Evolutionary conservation across 1,284 basidiomycete genomes (phyloP).

Genomic region (Gomphus sp.): DNA sequence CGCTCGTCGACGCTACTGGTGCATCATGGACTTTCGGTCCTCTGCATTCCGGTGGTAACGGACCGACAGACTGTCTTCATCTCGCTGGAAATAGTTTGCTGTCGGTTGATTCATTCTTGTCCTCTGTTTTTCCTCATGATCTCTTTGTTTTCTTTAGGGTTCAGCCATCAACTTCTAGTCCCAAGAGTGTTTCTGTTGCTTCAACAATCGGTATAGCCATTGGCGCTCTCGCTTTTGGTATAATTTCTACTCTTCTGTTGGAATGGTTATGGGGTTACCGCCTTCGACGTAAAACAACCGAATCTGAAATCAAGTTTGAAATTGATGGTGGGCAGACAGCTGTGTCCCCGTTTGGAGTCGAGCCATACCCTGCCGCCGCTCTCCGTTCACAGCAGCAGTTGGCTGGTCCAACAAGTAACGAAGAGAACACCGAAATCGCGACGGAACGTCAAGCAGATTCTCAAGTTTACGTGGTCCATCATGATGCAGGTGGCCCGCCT

Average conservation of each 20-base stretch:
- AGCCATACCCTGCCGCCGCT: neutral
- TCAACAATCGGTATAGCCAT: neutral
- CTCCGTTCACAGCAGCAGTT: neutral
- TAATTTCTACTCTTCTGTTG: neutral
- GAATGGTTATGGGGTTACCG: neutral
- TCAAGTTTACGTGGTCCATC: slow-evolving; percentile 5
- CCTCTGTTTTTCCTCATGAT: neutral
- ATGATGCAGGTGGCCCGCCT: slow-evolving; percentile 1
- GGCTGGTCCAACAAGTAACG: neutral
- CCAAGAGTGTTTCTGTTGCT: neutral
- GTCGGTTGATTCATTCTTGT: neutral
- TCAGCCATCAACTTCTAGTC: neutral
- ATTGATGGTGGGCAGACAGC: neutral
- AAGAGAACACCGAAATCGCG: neutral
- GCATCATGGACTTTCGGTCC: slow-evolving; percentile 47
- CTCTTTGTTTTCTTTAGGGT: neutral
- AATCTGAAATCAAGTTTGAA: neutral
- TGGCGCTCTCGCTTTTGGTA: neutral
- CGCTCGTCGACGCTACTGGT: slow-evolving; percentile 40
- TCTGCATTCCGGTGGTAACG: slow-evolving; percentile 36
- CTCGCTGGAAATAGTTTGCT: slow-evolving; percentile 15
- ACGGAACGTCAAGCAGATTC: neutral
- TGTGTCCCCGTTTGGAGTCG: neutral
- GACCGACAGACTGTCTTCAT: slow-evolving; percentile 30
- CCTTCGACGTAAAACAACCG: no score